These are phyloP conservation scores for Filobasidium wieringae DNA, from an alignment of 768 basidiomycete species.

Conservation along the genomic window DNA sequence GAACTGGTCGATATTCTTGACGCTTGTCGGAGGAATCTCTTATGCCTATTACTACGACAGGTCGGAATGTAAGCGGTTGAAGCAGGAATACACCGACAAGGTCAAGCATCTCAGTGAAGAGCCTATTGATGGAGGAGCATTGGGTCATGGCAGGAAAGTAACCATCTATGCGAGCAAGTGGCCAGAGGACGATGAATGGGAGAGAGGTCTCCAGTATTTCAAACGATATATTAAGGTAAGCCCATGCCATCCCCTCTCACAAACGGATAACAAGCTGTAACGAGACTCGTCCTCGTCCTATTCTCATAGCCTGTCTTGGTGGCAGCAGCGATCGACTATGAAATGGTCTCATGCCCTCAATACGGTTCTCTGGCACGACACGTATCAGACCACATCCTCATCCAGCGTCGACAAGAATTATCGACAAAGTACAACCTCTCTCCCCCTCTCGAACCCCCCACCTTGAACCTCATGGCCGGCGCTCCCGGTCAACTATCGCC, in stretches of 20 bases:
- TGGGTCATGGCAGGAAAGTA: slow-evolving; percentile 64
- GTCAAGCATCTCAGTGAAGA: slow-evolving; percentile 68
- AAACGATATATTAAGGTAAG: slow-evolving; percentile 91
- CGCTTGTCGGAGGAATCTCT: slow-evolving; percentile 52
- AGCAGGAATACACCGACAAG: slow-evolving; percentile 62
- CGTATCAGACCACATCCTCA: slow-evolving; percentile 57
- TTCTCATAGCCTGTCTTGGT: slow-evolving; percentile 69
- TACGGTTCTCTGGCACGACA: slow-evolving; percentile 74
- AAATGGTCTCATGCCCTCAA: slow-evolving; percentile 63
- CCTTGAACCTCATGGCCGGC: slow-evolving; percentile 2
- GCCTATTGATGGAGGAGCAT: slow-evolving; percentile 46
- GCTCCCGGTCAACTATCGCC: slow-evolving; percentile 41
- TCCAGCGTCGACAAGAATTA: slow-evolving; percentile 55
- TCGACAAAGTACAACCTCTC: slow-evolving; percentile 14
- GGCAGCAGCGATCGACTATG: slow-evolving; percentile 88
- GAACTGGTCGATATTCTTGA: slow-evolving; percentile 88
- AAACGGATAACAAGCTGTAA: not conserved
- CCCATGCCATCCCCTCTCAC: not conserved
- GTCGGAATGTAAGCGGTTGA: slow-evolving; percentile 61
- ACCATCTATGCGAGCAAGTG: slow-evolving; percentile 79
- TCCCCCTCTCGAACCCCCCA: slow-evolving; percentile 43
- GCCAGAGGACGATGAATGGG: slow-evolving; percentile 88
- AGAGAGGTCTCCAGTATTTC: slow-evolving; percentile 74
- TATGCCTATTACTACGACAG: slow-evolving; percentile 81
- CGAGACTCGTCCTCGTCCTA: not conserved